Conservation (phyloP, 257 asterid genomes). For the Nicotiana attenuata region DNA sequence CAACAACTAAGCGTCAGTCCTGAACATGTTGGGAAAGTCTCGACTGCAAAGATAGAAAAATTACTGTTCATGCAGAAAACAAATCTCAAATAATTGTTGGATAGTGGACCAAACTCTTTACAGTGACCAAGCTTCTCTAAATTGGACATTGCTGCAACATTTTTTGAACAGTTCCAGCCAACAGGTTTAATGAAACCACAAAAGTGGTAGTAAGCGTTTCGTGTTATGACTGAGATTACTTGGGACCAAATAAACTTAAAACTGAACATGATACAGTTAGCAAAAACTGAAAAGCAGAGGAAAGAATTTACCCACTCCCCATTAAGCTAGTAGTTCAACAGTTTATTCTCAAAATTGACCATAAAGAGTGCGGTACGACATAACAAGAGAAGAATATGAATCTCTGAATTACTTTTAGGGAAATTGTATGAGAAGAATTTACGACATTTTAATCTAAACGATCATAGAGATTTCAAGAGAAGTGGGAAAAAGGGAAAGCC, state of each 20-base stretch:
- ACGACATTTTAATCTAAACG: neutral
- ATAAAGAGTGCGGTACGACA: neutral
- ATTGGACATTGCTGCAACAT: constrained; percentile 6
- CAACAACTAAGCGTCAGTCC: no score
- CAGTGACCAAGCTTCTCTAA: neutral
- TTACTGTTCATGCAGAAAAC: neutral
- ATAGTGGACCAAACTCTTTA: neutral
- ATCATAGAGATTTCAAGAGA: neutral
- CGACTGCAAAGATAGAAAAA: constrained; percentile 6
- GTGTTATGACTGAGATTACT: neutral
- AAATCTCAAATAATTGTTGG: neutral
- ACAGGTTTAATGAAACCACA: neutral
- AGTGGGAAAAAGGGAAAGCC: neutral
- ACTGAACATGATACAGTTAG: neutral
- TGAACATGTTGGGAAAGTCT: no score
- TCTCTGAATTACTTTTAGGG: neutral
- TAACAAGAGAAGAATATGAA: neutral
- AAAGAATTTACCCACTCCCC: neutral
- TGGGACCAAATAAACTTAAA: neutral
- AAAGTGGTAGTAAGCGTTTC: neutral
- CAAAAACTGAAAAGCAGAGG: neutral
- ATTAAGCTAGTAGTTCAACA: neutral
- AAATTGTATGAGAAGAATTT: no score
- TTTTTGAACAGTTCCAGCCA: neutral
- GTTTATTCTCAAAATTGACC: neutral